These are phyloP conservation scores for Aspergillus hortae DNA, from an alignment of 2,329 filamentous ascomycete species.

Conservation along the genomic window DNA sequence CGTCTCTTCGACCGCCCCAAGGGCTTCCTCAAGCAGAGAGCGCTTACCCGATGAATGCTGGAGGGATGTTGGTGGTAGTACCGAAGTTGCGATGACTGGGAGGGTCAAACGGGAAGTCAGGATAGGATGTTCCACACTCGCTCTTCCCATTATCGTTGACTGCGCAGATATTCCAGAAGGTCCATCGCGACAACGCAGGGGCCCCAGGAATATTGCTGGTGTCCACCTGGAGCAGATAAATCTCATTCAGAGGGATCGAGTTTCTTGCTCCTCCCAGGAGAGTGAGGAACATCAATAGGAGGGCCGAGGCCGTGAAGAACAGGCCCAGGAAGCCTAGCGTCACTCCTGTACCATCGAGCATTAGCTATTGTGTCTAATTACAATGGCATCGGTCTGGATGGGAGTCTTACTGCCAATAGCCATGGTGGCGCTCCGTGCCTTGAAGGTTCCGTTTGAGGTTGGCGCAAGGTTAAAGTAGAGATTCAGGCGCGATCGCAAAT, in stretches of 20 bases:
- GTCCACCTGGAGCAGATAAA: slow-evolving; percentile 81
- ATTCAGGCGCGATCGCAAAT: too few species aligned
- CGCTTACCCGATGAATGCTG: slow-evolving; percentile 51
- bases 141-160: slow-evolving; percentile 51
- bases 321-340: slow-evolving; percentile 56
- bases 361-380: slow-evolving; percentile 6
- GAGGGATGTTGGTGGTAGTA: slow-evolving; percentile 52
- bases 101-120: slow-evolving; percentile 64
- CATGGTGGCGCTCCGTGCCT: slow-evolving; percentile 14
- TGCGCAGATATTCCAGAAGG: slow-evolving; percentile 81
- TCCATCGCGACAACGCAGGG: slow-evolving; percentile 72
- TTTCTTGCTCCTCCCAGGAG: slow-evolving; percentile 59
- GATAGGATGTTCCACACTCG: slow-evolving; percentile 63
- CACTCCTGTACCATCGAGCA: slow-evolving; percentile 43
- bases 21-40: neutral
- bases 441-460: neutral
- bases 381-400: neutral
- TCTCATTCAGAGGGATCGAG: slow-evolving; percentile 61
- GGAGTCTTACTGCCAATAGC: slow-evolving; percentile 29
- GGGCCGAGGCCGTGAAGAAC: slow-evolving; percentile 58
- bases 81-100: slow-evolving; percentile 55
- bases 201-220: slow-evolving; percentile 70
- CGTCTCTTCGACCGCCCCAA: neutral
- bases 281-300: slow-evolving; percentile 64
- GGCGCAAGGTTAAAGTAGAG: neutral